Percentiles rank a stretch among this genome's conserved stretches.
Evolutionary conservation across 805 yeast genomes (phyloP).

Genomic region (Komagataella phaffii): DNA sequence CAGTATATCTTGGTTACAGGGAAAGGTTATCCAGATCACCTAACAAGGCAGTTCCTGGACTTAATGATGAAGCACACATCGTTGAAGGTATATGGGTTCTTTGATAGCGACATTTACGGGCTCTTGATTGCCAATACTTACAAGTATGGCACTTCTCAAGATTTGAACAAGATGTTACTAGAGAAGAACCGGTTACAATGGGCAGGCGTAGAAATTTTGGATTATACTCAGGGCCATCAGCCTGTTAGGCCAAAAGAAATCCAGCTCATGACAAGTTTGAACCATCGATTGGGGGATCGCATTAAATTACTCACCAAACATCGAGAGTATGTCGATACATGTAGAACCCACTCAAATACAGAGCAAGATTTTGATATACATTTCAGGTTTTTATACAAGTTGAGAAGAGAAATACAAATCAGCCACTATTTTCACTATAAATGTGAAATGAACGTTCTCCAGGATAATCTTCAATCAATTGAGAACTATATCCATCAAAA

Average conservation of each 20-base stretch:
- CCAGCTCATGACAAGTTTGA: neutral
- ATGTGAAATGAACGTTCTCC: neutral
- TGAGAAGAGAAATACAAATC: neutral
- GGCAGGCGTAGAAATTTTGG: neutral
- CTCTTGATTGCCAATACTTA: slow-evolving; percentile 32
- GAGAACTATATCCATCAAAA: neutral
- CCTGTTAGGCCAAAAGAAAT: neutral
- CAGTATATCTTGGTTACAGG: slow-evolving; percentile 42
- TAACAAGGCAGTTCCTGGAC: slow-evolving; percentile 30
- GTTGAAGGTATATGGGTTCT: slow-evolving; percentile 24
- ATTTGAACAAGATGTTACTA: neutral
- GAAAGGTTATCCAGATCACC: slow-evolving; percentile 52
- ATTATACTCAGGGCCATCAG: neutral
- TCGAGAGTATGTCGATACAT: neutral
- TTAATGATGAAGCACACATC: neutral
- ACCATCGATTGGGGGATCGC: neutral
- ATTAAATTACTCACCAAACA: neutral
- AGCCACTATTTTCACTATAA: neutral
- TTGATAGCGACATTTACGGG: slow-evolving; percentile 60
- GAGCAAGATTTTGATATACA: neutral
- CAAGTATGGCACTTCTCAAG: slow-evolving; percentile 9
- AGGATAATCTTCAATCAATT: neutral
- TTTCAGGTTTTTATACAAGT: neutral
- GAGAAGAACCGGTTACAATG: neutral
- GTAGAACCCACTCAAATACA: neutral